Conservation (phyloP, 1,284 basidiomycete genomes). For the Microbotryum violaceum region DNA sequence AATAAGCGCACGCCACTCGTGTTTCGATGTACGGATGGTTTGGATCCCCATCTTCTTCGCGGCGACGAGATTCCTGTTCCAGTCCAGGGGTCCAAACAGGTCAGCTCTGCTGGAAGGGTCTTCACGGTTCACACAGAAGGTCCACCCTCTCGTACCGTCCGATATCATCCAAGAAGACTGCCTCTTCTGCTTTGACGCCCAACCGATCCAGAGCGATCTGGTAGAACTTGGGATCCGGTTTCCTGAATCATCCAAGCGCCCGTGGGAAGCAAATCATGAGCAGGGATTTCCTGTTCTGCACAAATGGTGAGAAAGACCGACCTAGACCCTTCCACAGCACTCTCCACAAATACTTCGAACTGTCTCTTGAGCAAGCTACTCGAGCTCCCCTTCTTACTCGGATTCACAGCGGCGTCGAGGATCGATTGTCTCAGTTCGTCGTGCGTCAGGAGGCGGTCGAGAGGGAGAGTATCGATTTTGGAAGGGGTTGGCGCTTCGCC, state of each 20-base stretch:
- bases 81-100: neutral
- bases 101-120: neutral
- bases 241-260: constrained; percentile 27
- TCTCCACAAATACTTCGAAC: constrained; percentile 41
- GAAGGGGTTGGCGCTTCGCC: constrained; percentile 7
- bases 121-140: neutral
- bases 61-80: constrained; percentile 37
- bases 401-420: neutral
- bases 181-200: constrained; percentile 35
- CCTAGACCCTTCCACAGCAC: constrained; percentile 39
- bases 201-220: constrained; percentile 37
- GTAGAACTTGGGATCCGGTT: constrained; percentile 41
- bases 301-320: constrained; percentile 9
- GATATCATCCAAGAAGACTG: constrained; percentile 42
- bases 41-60: constrained; percentile 39
- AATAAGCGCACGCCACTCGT: neutral
- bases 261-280: neutral
- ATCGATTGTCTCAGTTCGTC: constrained; percentile 19
- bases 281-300: neutral
- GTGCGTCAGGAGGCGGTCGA: neutral
- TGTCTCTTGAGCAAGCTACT: constrained; percentile 29
- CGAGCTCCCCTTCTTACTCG: constrained; percentile 2
- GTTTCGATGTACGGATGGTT: constrained; percentile 39
- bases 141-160: constrained; percentile 22
- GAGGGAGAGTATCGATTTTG: neutral